phyloP scores from a whole-genome alignment of 257 asterid genomes.

The Solanum pimpinellifolium region DNA sequence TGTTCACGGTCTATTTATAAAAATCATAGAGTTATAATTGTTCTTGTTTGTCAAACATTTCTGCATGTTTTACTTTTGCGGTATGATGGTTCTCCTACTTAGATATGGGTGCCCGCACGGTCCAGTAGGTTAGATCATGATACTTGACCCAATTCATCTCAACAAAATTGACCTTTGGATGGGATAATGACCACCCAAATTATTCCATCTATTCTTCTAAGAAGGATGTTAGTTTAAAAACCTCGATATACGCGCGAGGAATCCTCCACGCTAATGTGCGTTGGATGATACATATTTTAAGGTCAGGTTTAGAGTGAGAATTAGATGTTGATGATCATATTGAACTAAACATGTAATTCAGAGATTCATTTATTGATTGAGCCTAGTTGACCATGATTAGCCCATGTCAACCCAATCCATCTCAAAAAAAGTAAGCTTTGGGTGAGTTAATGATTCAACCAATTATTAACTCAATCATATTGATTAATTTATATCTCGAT shows the following conservation, averaged over 20 bases:
- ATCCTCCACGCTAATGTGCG: background rate
- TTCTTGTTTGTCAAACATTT: too few relatives aligned
- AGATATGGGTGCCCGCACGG: too few relatives aligned
- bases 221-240: background rate
- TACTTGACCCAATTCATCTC: too few relatives aligned
- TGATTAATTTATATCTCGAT: too few relatives aligned
- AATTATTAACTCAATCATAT: too few relatives aligned
- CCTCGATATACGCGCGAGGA: background rate
- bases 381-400: background rate
- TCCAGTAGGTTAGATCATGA: too few relatives aligned
- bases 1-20: too few relatives aligned
- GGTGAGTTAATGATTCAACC: too few relatives aligned
- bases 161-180: too few relatives aligned
- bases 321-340: background rate
- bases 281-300: background rate
- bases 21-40: too few relatives aligned
- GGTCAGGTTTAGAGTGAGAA: background rate
- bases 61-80: too few relatives aligned
- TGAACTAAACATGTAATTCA: background rate
- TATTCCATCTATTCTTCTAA: background rate
- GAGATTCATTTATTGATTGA: background rate
- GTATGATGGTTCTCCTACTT: too few relatives aligned
- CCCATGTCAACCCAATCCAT: background rate
- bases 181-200: background rate
- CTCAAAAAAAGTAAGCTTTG: background rate